Base-by-base conservation (phyloP, 2,329 filamentous ascomycete genomes). In the Harringtonia aguacate region DNA sequence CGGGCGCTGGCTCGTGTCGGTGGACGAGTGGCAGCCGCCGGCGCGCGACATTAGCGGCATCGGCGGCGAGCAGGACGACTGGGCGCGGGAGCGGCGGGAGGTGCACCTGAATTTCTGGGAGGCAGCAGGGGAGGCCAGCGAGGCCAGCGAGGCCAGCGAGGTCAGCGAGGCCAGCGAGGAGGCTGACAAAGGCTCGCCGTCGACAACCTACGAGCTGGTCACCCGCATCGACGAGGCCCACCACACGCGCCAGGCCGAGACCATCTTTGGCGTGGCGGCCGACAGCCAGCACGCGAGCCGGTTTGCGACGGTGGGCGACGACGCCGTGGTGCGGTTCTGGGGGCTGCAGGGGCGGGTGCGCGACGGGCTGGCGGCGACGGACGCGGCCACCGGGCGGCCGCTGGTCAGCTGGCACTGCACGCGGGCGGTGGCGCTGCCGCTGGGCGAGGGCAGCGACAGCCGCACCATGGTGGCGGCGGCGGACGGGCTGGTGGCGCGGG, bases 61-160 rank as follows among this genome's bases (percentile, higher is more conserved):
- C 9, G 66, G 68, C 18, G 63, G 61, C 34, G 61, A 58, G n/a
- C 44, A 53, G 55, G 47, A 61, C 48, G 70, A 65, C 41, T 70
- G 76, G 45, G 61, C 67, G 27, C 63, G 64, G 28, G 70, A 72
- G 48, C 71, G 68, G 49, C 73, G 73, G 36, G 90, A 97, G 58
- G 76, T 88, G 1, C 85, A 84, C 55, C 69, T 98, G 40, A 95
- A 95, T 58, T 92, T 98, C 59, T 98, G 92, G 92, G 65, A 80
- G 60, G 62, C 84, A 8, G 17, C 9, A 4, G 42, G 29, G 63
- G 77, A 76, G 63, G 57, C 69, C 56, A 12, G 17, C 13, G 12
- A 21, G n/a, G 14, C 12, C 36, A 18, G 33, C 36, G 6, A n/a
- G n/a, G n/a, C n/a, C n/a, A n/a, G n/a, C n/a, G n/a, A n/a, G n/a